Evolutionary conservation across 2,329 filamentous ascomycete species (phyloP), one percentile per base, ranked within the genome.

Genomic region (Catunica adiposa): DNA sequence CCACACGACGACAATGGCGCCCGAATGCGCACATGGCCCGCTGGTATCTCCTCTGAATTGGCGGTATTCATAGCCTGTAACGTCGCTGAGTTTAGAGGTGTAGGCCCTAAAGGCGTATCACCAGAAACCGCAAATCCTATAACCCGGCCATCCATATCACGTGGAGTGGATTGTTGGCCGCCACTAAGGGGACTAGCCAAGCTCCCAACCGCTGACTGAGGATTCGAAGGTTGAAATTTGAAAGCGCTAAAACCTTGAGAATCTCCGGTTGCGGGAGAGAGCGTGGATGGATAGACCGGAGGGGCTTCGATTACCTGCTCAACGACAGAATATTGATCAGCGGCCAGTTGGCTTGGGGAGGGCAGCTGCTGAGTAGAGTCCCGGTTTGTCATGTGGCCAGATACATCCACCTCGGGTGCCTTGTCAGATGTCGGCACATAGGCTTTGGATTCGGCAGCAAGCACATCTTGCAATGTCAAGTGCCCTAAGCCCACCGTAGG

Each of bases 231-330:
- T 61, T 79, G 73, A 57, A 80, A 80, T 8, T 73, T 71, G 59
- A 80, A 80, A 2, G 77, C 77, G 4, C 77, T 72, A 64, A 80
- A 81, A 59, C 79, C 80, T 60, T 80, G 75, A 8, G 51, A 54
- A 26, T 57, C 59, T 38, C 20, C 31, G 20, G 50, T 56, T 5
- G 9, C 20, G 11, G 40, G 11, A 11, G 55, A 26, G 22, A 17
- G 22, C 25, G 34, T n/a, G 6, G 53, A 29, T 17, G 31, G 9
- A 34, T 42, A 20, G 25, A 26, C 14, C 17, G 47, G 29, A 14
- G 38, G 31, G 25, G 38, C 23, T 52, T 56, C 54, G 20, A 56
- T 37, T 23, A 56, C n/a, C 14, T 54, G 56, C 29, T 57, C 44
- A n/a, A 57, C 22, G n/a, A 57, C 42, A 14, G 42, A 38, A 20